Base-by-base conservation (phyloP, 2,329 filamentous ascomycete species). In the Drechmeria coniospora region DNA sequence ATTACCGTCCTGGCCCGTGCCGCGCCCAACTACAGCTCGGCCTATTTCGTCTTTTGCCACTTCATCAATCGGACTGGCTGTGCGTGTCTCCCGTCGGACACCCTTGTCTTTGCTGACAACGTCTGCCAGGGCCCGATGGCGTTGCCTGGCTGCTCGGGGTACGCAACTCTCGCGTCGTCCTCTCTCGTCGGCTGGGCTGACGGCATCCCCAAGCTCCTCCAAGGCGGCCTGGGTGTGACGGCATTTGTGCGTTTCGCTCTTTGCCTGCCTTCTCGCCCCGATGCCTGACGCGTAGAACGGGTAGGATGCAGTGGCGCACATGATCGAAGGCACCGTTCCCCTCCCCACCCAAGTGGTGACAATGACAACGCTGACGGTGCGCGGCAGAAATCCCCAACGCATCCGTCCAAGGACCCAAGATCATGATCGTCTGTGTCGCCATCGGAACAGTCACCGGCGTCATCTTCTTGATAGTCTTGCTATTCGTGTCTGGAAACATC, bases 1-100 rank as follows among this genome's bases (percentile, higher is more conserved):
- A 78, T 80, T 34, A 77, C 75, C 0, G 56, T 79, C 0, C 56
- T 83, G 19, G 62, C 72, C 2, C 77, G 71, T 38, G 60, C 74
- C 0, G 65, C 74, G 2, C 73, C 73, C 0, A 57, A 74, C 35
- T 82, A 68, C 44, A 46, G 39, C 3, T 45, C 43, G 0, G 44
- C 40, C 1, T 38, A 38, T 3, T 51, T 49, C 17, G 46, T 50
- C 0, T 51, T 51, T 15, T 35, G 45, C 2, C 36, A 42, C 1
- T 51, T 51, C 1, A 44, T 47, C 33, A 51, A 51, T 19, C 35
- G 39, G 0, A 51, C 47, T 0, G 46, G 47, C 3, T 51, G 46
- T 37, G 18, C 4, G 37, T 29, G 27, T 6, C 10, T 16, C 13
- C 18, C 7, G 18, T 24, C 4, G 3, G 19, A 22, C 27, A 12